Percentiles rank a stretch among this genome's conserved stretches.
Evolutionary conservation across 192 early-diverging fungal species (phyloP).

Genomic region (Entomortierella chlamydospora): DNA sequence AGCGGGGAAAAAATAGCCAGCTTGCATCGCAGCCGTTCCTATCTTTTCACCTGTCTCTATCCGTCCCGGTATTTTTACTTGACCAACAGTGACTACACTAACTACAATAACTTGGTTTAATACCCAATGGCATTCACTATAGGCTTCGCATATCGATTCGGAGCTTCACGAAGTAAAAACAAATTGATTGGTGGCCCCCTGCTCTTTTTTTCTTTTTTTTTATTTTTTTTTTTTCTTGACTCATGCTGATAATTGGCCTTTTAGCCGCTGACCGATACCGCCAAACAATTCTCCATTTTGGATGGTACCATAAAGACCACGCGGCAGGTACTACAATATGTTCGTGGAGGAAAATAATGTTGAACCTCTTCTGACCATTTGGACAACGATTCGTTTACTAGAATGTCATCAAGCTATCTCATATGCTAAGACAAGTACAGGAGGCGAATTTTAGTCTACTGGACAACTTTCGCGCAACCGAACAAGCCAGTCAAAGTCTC

Average conservation of each 20-base stretch:
- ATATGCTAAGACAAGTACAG: slow-evolving; percentile 31
- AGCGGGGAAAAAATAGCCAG: neutral
- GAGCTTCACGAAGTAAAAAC: slow-evolving; percentile 19
- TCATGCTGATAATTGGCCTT: neutral
- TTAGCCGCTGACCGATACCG: slow-evolving; percentile 33
- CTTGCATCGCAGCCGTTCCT: neutral
- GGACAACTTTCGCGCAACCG: slow-evolving; percentile 43
- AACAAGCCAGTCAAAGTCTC: slow-evolving; percentile 32
- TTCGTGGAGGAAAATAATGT: neutral
- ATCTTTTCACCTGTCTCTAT: slow-evolving; percentile 5
- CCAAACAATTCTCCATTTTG: slow-evolving; percentile 33
- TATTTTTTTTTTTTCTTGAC: neutral
- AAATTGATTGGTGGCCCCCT: too few relatives aligned
- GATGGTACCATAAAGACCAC: slow-evolving; percentile 35
- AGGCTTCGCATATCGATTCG: slow-evolving; percentile 13
- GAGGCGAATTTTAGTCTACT: slow-evolving; percentile 40
- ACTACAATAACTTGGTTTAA: neutral
- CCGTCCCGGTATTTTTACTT: neutral
- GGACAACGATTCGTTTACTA: slow-evolving; percentile 2
- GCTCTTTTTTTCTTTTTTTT: neutral
- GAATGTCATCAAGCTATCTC: slow-evolving; percentile 26
- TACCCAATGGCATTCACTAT: neutral
- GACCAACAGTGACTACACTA: neutral
- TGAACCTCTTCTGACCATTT: neutral
- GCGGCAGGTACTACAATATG: slow-evolving; percentile 29